Conservation (phyloP, 1,284 basidiomycete species). For the Inonotus hispidus region DNA sequence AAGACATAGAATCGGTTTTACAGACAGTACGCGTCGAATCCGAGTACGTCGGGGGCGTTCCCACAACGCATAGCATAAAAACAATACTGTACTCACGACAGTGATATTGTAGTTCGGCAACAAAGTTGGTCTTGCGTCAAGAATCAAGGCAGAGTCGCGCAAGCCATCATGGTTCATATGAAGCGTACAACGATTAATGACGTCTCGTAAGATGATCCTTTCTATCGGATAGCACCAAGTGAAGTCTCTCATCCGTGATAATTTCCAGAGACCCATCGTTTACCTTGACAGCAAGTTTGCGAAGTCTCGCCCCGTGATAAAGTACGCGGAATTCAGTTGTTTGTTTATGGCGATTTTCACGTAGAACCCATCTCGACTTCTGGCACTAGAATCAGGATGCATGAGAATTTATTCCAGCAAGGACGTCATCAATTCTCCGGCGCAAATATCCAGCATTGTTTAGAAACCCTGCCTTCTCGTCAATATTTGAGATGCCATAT, state of each 20-base stretch:
- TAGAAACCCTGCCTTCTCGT: slow-evolving; percentile 28
- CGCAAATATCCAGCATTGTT: slow-evolving; percentile 28
- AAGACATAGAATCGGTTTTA: background rate
- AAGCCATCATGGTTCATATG: background rate
- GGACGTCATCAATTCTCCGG: slow-evolving; percentile 36
- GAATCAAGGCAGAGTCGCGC: background rate
- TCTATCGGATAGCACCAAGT: background rate
- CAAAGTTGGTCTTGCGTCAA: background rate
- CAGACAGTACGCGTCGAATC: background rate
- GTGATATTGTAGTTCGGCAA: background rate
- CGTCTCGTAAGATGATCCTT: background rate
- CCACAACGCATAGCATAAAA: too few relatives aligned
- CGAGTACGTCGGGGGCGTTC: too few relatives aligned
- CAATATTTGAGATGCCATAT: slow-evolving; percentile 28
- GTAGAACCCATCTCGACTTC: slow-evolving; percentile 1
- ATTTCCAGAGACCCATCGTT: slow-evolving; percentile 29
- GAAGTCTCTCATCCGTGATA: background rate
- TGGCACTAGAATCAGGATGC: slow-evolving; percentile 42
- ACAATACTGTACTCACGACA: background rate
- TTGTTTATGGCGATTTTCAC: background rate
- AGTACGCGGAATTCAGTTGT: slow-evolving; percentile 27
- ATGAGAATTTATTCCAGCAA: slow-evolving; percentile 39
- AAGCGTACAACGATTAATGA: background rate
- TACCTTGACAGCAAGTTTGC: slow-evolving; percentile 33
- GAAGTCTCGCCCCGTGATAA: slow-evolving; percentile 36